Conservation (phyloP, 306 rosid genomes). For the Gastrolobium villosum region DNA sequence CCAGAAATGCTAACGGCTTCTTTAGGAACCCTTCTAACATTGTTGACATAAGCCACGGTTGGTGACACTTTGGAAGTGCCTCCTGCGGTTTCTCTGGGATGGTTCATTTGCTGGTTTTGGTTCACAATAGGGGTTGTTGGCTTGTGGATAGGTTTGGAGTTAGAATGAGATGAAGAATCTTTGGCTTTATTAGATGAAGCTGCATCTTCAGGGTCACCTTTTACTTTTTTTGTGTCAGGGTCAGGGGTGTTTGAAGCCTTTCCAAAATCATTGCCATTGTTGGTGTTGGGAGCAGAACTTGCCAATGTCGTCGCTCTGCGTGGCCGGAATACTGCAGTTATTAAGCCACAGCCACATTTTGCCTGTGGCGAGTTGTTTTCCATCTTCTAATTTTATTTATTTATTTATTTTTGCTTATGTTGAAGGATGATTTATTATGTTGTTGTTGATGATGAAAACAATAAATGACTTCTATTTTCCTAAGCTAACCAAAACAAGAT, state of each 20-base stretch:
- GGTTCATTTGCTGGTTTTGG: constrained; percentile 36
- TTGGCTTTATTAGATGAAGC: constrained; percentile 32
- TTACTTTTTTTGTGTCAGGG: constrained; percentile 52
- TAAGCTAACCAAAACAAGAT: neutral
- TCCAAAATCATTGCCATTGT: constrained; percentile 36
- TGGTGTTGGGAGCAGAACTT: constrained; percentile 40
- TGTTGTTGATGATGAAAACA: neutral
- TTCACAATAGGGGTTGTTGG: neutral
- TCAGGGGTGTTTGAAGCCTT: constrained; percentile 48
- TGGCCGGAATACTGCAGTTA: constrained; percentile 60
- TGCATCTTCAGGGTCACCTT: constrained; percentile 44
- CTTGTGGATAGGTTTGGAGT: constrained; percentile 44
- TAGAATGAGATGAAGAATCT: constrained; percentile 14
- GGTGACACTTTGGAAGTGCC: constrained; percentile 7
- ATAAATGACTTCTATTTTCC: neutral
- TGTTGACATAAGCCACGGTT: constrained; percentile 62
- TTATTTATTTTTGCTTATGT: neutral
- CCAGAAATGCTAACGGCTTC: constrained; percentile 82
- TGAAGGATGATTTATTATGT: neutral
- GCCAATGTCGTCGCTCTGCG: constrained; percentile 51
- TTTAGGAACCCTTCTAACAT: constrained; percentile 69
- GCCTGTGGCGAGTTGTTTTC: constrained; percentile 58
- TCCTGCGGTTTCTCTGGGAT: constrained; percentile 17
- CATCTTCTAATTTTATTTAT: constrained; percentile 47
- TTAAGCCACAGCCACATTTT: constrained; percentile 70